A percentile compares a stretch with the other conserved stretches of the same genome.
Conservation (phyloP, 768 basidiomycete species). For the Phanerochaete carnosa region DNA sequence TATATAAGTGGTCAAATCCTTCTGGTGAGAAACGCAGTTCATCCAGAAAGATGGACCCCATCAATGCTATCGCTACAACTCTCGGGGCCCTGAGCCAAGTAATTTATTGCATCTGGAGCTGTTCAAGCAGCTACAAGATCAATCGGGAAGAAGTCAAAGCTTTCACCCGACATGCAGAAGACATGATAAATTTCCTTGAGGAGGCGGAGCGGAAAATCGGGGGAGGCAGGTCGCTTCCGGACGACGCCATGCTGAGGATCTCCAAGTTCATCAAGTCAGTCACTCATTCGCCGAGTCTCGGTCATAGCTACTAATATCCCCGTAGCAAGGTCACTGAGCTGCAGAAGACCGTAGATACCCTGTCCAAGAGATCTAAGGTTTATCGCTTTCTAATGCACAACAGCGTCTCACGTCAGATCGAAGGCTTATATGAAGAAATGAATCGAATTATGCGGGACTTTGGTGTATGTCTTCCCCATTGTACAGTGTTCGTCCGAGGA, state of each 20-base stretch:
- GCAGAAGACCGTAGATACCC: neutral
- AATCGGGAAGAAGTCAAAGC: slow-evolving; percentile 6
- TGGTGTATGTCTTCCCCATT: neutral
- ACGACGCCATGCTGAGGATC: neutral
- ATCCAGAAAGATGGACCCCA: neutral
- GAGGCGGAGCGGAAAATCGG: neutral
- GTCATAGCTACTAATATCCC: neutral
- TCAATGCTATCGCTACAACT: neutral
- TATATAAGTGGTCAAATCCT: neutral
- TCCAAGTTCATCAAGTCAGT: neutral
- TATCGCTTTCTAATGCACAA: neutral
- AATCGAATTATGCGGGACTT: neutral
- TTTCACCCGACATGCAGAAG: slow-evolving; percentile 1
- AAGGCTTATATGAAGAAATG: neutral
- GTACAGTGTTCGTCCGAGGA: neutral
- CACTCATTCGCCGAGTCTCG: neutral
- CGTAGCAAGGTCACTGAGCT: neutral
- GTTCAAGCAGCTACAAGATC: neutral
- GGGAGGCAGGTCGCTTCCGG: neutral
- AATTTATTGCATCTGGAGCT: neutral
- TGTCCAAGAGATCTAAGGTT: neutral
- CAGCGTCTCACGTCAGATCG: neutral
- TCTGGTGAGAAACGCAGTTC: too few relatives aligned
- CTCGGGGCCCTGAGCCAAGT: neutral
- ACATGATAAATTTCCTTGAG: neutral